Evolutionary conservation across 768 basidiomycete genomes (phyloP).

Genomic region (Strobilomyces confusus): DNA sequence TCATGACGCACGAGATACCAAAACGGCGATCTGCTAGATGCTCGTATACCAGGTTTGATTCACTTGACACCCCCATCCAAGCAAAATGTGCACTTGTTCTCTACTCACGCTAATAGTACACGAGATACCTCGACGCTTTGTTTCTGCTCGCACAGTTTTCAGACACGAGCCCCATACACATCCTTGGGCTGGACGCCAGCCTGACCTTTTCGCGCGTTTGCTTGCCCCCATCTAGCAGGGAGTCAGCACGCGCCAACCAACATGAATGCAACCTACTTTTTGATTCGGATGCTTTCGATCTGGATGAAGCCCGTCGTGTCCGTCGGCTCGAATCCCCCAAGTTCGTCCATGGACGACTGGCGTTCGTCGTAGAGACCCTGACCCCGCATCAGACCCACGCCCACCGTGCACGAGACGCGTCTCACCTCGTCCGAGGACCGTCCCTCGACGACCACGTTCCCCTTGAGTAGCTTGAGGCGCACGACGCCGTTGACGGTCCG

Average conservation of each 20-base stretch:
- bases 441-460: conserved; percentile 92
- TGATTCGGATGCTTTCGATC: conserved; percentile 96
- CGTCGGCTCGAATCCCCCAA: conserved; percentile 96
- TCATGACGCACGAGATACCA: neutral
- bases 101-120: conserved; percentile 4
- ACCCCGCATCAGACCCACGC: neutral
- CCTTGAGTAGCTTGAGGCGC: conserved; percentile 89
- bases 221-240: conserved; percentile 71
- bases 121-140: neutral
- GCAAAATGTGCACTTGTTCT: neutral
- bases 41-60: neutral
- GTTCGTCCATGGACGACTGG: conserved; percentile 97
- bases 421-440: conserved; percentile 81
- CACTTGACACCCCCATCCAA: neutral
- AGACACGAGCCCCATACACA: conserved; percentile 69
- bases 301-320: conserved; percentile 96
- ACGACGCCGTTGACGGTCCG: conserved; percentile 94
- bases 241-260: neutral
- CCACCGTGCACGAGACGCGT: too few species aligned
- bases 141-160: conserved; percentile 2
- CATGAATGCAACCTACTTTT: conserved; percentile 60
- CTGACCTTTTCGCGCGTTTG: conserved; percentile 82
- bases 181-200: conserved; percentile 72
- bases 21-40: neutral
- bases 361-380: conserved; percentile 94